Conservation (phyloP, 495 filamentous ascomycete genomes). For the Sordaria brevicollis region DNA sequence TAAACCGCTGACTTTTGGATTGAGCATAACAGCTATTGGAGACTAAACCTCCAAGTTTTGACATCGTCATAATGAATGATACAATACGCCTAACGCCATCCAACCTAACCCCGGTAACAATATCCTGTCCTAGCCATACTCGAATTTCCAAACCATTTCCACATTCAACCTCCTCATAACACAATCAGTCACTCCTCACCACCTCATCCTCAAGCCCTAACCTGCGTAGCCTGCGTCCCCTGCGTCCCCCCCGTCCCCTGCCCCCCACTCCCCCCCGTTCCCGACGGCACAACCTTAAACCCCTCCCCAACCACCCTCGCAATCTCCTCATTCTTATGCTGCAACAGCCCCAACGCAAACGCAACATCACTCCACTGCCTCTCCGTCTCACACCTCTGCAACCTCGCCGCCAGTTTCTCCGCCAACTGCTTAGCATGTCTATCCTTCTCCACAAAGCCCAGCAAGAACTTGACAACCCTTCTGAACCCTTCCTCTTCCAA, state of each 20-base stretch:
- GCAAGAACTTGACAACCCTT: conserved; percentile 82
- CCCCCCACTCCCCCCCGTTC: background rate
- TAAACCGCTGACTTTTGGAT: background rate
- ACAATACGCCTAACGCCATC: background rate
- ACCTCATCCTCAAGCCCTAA: background rate
- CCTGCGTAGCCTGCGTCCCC: background rate
- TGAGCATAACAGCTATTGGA: background rate
- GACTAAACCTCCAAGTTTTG: background rate
- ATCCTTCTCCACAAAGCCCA: conserved; percentile 98
- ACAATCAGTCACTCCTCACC: too few species aligned
- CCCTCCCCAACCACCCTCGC: conserved; percentile 70
- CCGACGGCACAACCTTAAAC: conserved; percentile 68
- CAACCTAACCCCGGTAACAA: background rate
- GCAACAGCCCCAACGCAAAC: conserved; percentile 76
- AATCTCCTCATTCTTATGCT: conserved; percentile 98
- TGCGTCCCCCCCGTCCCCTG: background rate
- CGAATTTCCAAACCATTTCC: background rate
- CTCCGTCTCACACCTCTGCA: conserved; percentile 81
- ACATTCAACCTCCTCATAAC: background rate
- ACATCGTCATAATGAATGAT: background rate
- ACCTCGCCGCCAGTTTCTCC: conserved; percentile 80
- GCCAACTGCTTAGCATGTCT: conserved; percentile 96
- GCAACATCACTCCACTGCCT: conserved; percentile 96
- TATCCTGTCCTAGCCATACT: background rate
- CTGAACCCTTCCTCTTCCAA: conserved; percentile 76